Evolutionary conservation across 441 rosid genomes (phyloP).

Genomic region (Aquilaria agallochum): DNA sequence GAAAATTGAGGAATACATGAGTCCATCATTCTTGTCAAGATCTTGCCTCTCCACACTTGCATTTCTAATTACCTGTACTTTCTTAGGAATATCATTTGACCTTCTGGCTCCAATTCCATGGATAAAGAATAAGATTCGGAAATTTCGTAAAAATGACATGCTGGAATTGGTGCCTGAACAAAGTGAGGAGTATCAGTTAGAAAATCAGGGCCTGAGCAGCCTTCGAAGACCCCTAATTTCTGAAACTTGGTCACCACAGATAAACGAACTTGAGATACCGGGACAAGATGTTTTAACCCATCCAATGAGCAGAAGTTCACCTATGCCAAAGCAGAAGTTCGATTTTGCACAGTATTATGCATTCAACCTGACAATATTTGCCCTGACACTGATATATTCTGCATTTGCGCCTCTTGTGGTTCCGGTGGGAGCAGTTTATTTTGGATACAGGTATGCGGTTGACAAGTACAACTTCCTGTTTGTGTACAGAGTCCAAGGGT

Average conservation of each 20-base stretch:
- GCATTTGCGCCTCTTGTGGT: conserved; percentile 90
- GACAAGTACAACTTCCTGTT: conserved; percentile 95
- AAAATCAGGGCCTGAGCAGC: conserved; percentile 47
- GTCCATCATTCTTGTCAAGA: conserved; percentile 82
- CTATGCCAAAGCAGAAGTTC: conserved; percentile 88
- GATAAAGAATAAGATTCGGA: conserved; percentile 88
- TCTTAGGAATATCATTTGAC: conserved; percentile 90
- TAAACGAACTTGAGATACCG: conserved; percentile 34
- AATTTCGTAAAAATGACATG: conserved; percentile 90
- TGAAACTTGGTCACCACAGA: conserved; percentile 54
- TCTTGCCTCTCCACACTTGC: conserved; percentile 95
- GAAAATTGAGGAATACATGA: conserved; percentile 93
- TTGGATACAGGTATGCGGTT: conserved; percentile 91
- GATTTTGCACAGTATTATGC: conserved; percentile 98
- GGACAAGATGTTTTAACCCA: conserved; percentile 80
- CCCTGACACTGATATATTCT: conserved; percentile 90
- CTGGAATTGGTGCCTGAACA: conserved; percentile 92
- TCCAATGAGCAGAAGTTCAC: conserved; percentile 79
- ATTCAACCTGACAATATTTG: conserved; percentile 89
- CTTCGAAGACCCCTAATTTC: conserved; percentile 75
- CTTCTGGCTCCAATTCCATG: conserved; percentile 92
- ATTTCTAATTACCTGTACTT: conserved; percentile 83
- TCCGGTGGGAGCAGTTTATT: conserved; percentile 88
- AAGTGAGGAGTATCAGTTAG: conserved; percentile 73
- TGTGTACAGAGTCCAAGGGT: conserved; percentile 89